A percentile compares a stretch with the other conserved stretches of the same genome.
Conservation (phyloP, 2,329 filamentous ascomycete species). For the Colletotrichum magnum region DNA sequence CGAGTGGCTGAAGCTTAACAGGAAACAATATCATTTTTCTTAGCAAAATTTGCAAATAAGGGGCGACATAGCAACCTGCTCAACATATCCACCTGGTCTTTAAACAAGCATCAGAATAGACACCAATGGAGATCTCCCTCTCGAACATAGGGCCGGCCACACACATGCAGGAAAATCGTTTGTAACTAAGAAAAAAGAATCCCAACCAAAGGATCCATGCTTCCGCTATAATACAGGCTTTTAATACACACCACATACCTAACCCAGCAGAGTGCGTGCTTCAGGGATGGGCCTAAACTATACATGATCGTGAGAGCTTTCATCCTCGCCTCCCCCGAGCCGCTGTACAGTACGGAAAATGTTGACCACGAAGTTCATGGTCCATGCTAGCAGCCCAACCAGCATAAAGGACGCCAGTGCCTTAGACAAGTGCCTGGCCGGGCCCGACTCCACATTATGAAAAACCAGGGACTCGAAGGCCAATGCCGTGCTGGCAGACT, state of each 20-base stretch:
- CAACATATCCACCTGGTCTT: too few species aligned
- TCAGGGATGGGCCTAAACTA: conserved; percentile 10
- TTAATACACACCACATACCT: conserved; percentile 35
- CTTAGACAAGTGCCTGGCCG: conserved; percentile 65
- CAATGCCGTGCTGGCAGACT: conserved; percentile 90
- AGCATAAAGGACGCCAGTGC: conserved; percentile 84
- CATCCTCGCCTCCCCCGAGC: conserved; percentile 68
- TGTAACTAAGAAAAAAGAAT: conserved; percentile 27
- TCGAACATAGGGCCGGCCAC: not conserved
- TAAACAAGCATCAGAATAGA: too few species aligned
- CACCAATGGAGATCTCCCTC: not conserved
- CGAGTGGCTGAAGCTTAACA: too few species aligned
- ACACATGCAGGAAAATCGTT: not conserved
- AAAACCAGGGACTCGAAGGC: conserved; percentile 88
- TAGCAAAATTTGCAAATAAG: too few species aligned
- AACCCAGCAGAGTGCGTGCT: conserved; percentile 21
- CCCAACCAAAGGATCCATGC: conserved; percentile 5
- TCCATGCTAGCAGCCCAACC: conserved; percentile 89
- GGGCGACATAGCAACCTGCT: too few species aligned
- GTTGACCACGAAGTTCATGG: conserved; percentile 90
- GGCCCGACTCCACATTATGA: conserved; percentile 52
- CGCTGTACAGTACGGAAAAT: conserved; percentile 78
- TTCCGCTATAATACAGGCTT: conserved; percentile 37
- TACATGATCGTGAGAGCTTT: conserved; percentile 38
- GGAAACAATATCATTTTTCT: too few species aligned